Evolutionary conservation across 108 stramenopile species (phyloP).

Genomic region (Schizochytrium sp.): DNA sequence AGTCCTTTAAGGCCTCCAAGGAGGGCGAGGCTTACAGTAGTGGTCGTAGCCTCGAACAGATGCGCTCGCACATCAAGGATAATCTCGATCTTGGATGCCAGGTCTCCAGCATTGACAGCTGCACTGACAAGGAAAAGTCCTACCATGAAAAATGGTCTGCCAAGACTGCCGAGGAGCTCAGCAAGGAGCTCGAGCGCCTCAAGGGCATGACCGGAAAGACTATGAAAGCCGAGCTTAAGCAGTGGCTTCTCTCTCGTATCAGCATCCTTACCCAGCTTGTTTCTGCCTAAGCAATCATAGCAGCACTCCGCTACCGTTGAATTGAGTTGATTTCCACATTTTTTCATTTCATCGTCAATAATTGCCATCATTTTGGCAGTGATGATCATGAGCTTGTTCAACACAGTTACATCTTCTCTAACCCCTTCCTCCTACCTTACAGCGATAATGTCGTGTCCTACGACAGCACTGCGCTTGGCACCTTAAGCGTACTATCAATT

Average conservation of each 20-base stretch:
- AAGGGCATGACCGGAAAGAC: constrained; percentile 56
- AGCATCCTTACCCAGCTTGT: constrained; percentile 33
- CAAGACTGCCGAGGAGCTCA: constrained; percentile 20
- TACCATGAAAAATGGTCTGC: constrained; percentile 27
- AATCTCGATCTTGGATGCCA: constrained; percentile 52
- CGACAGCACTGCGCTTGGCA: too few relatives aligned
- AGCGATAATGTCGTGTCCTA: too few relatives aligned
- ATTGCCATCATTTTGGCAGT: too few relatives aligned
- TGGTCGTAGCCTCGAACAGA: constrained; percentile 64
- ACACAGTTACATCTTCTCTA: too few relatives aligned
- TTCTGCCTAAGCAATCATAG: neutral
- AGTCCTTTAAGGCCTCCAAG: constrained; percentile 67
- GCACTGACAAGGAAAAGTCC: constrained; percentile 18
- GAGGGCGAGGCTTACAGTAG: constrained; percentile 68
- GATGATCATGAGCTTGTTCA: too few relatives aligned
- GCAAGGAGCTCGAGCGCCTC: constrained; percentile 56
- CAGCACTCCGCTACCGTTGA: too few relatives aligned
- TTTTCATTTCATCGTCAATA: too few relatives aligned
- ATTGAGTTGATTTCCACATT: too few relatives aligned
- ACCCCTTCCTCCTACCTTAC: too few relatives aligned
- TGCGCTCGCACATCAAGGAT: constrained; percentile 68
- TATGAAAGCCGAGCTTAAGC: constrained; percentile 56
- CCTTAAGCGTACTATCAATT: too few relatives aligned
- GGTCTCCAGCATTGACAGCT: neutral
- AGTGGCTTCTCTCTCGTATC: constrained; percentile 46